A percentile compares a stretch with the other conserved stretches of the same genome.
phyloP scores from a whole-genome alignment of 2,329 filamentous ascomycete genomes.

The Ophiostoma ips region DNA sequence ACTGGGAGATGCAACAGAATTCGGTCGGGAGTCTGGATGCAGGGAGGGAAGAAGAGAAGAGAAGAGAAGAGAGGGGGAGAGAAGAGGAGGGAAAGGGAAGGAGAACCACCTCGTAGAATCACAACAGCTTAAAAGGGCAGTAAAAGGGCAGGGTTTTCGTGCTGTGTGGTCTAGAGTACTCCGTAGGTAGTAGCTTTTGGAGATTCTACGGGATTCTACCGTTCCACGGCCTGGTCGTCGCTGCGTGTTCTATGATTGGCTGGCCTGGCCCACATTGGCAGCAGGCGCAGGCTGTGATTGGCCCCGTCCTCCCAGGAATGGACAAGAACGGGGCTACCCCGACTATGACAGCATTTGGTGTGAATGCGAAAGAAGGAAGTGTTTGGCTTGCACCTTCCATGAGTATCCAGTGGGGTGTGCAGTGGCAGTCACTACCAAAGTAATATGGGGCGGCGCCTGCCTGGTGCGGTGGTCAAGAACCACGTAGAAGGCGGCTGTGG shows the following conservation, averaged over 20 bases:
- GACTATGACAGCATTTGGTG: neutral
- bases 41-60: neutral
- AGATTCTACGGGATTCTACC: constrained; percentile 24
- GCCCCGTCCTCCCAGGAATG: neutral
- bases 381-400: constrained; percentile 1
- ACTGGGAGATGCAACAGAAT: neutral
- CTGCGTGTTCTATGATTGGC: constrained; percentile 16
- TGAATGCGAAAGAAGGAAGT: neutral
- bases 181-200: too few relatives aligned
- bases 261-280: neutral
- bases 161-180: constrained; percentile 17
- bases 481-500: neutral
- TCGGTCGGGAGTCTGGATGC: constrained; percentile 3
- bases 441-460: neutral
- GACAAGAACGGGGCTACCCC: neutral
- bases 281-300: neutral
- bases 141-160: constrained; percentile 19
- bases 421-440: neutral
- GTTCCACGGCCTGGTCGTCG: constrained; percentile 14
- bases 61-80: neutral
- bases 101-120: constrained; percentile 13
- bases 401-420: neutral
- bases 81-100: constrained; percentile 10
- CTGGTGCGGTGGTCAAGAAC: neutral
- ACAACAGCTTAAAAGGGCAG: constrained; percentile 20